A percentile compares a stretch with the other conserved stretches of the same genome.
Evolutionary conservation across 768 basidiomycete genomes (phyloP).

Genomic region (Leccinum olivaceopallidum): DNA sequence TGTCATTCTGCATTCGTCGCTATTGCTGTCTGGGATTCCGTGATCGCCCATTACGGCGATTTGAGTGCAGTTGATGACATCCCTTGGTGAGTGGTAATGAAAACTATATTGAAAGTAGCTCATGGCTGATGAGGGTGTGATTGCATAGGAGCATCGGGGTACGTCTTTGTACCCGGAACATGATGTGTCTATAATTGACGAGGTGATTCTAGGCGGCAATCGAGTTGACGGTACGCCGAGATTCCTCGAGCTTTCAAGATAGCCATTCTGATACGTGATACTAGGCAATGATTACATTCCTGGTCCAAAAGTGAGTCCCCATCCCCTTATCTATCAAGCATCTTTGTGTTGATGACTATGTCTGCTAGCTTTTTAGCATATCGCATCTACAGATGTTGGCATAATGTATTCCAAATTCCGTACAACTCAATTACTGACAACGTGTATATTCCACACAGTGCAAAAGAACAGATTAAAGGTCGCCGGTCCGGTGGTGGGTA

Average conservation of each 20-base stretch:
- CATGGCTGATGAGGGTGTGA: background rate
- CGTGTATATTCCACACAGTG: constrained; percentile 4
- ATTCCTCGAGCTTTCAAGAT: background rate
- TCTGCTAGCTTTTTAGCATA: constrained; percentile 24
- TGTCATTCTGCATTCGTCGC: constrained; percentile 26
- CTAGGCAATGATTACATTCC: constrained; percentile 27
- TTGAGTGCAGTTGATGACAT: constrained; percentile 9
- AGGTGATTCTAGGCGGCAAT: constrained; percentile 15
- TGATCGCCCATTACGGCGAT: constrained; percentile 23
- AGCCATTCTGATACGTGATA: background rate
- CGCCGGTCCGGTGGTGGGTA: constrained; percentile 19
- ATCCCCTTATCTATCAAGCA: background rate
- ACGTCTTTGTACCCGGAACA: background rate
- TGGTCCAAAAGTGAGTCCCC: constrained; percentile 19
- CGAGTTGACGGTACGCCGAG: constrained; percentile 19
- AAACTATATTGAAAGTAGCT: background rate
- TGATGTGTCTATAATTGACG: background rate
- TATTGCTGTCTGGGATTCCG: constrained; percentile 25
- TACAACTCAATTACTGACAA: background rate
- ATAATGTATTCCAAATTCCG: background rate
- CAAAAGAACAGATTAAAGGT: constrained; percentile 11
- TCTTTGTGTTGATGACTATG: background rate
- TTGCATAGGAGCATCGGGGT: constrained; percentile 27
- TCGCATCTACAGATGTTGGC: constrained; percentile 27
- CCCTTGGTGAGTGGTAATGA: constrained; percentile 20